Percentiles rank a stretch among this genome's conserved stretches.
phyloP scores from a whole-genome alignment of 2,329 filamentous ascomycete genomes.

The Epichloe festucae region DNA sequence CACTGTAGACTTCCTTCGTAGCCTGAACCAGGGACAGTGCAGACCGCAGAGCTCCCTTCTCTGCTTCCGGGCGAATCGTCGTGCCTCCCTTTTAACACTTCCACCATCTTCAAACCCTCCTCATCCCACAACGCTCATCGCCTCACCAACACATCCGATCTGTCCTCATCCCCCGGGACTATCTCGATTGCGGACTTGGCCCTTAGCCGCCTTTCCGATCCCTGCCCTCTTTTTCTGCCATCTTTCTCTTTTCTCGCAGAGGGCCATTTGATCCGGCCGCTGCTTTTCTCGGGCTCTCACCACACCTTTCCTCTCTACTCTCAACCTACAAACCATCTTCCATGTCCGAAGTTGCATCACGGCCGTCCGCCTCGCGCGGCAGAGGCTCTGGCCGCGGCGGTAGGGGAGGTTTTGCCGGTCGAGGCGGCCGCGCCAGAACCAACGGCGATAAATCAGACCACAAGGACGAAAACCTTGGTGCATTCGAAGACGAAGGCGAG shows the following conservation, averaged over 20 bases:
- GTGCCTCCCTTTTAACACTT: constrained; percentile 18
- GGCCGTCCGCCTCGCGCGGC: constrained; percentile 73
- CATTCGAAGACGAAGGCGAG: constrained; percentile 73
- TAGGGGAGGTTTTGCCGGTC: constrained; percentile 61
- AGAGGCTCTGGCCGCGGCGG: constrained; percentile 83
- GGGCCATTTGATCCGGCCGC: constrained; percentile 10
- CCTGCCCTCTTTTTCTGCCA: constrained; percentile 13
- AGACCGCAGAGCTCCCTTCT: constrained; percentile 7
- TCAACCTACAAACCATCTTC: constrained; percentile 32
- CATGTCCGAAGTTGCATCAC: constrained; percentile 93
- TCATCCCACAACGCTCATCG: constrained; percentile 7
- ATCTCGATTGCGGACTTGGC: constrained; percentile 18
- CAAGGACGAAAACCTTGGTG: constrained; percentile 44
- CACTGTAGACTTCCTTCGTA: constrained; percentile 21
- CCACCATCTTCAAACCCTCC: constrained; percentile 4
- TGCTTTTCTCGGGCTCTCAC: constrained; percentile 8
- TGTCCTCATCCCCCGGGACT: constrained; percentile 17
- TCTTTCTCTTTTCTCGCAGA: constrained; percentile 22
- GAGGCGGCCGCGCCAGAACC: constrained; percentile 52
- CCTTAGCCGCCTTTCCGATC: constrained; percentile 9
- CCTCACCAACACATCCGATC: constrained; percentile 17
- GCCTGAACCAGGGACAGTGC: constrained; percentile 13
- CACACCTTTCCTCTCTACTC: constrained; percentile 56
- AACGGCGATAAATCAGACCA: constrained; percentile 55
- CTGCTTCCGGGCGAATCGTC: constrained; percentile 22